These are phyloP conservation scores for Mycena crocata DNA, from an alignment of 768 basidiomycete genomes.

Conservation along the genomic window DNA sequence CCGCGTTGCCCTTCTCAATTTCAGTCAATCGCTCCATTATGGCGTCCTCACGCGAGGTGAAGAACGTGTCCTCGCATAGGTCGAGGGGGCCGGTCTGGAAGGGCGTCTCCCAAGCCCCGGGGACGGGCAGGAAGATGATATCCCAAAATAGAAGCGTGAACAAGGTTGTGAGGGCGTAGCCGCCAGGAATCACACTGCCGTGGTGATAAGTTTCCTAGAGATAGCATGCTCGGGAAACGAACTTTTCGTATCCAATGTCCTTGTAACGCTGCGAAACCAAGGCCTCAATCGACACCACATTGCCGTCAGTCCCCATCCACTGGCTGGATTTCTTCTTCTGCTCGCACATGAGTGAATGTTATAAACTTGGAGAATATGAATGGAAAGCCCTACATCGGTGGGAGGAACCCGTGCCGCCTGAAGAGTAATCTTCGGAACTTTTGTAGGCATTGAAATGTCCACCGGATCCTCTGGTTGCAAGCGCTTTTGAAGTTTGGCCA, in stretches of 20 bases:
- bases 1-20: slow-evolving; percentile 58
- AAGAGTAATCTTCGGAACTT: neutral
- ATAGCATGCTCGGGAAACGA: neutral
- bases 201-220: neutral
- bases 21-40: slow-evolving; percentile 65
- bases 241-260: slow-evolving; percentile 1
- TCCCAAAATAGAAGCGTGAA: slow-evolving; percentile 67
- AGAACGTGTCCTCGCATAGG: slow-evolving; percentile 76
- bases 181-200: slow-evolving; percentile 1
- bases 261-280: slow-evolving; percentile 17
- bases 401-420: neutral
- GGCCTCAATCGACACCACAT: neutral
- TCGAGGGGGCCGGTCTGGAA: slow-evolving; percentile 82
- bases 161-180: slow-evolving; percentile 13
- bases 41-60: slow-evolving; percentile 60
- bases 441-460: neutral
- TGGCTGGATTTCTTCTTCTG: slow-evolving; percentile 12
- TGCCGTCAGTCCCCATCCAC: neutral
- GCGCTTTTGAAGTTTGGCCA: slow-evolving; percentile 16
- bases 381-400: neutral
- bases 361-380: neutral
- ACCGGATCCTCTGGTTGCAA: neutral
- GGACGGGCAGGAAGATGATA: slow-evolving; percentile 66
- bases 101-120: slow-evolving; percentile 82
- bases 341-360: neutral